phyloP scores from a whole-genome alignment of 441 rosid species.

The Pelargonium citronellum region DNA sequence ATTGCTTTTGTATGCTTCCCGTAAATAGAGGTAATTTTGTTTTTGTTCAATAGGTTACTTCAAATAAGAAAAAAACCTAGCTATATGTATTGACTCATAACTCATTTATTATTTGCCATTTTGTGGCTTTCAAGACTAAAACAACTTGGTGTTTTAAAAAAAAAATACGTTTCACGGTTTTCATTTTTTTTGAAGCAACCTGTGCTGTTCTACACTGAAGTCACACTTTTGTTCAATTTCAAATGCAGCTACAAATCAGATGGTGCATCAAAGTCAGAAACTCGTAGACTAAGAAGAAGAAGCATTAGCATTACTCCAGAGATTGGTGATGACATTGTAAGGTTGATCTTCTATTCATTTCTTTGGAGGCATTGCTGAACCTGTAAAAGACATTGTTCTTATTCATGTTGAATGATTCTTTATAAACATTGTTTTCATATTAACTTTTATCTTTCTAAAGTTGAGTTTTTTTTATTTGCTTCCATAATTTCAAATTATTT shows the following conservation, averaged over 20 bases:
- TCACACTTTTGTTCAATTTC: constrained; percentile 24
- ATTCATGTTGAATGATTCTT: no score
- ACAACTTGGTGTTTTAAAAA: not conserved
- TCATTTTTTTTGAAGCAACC: not conserved
- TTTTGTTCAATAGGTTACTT: no score
- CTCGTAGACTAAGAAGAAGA: constrained; percentile 89
- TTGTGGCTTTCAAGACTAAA: not conserved
- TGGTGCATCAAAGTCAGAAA: constrained; percentile 73
- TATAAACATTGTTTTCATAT: no score
- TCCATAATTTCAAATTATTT: not conserved
- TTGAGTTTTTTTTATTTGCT: not conserved
- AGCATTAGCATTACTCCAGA: constrained; percentile 72
- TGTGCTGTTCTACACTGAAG: constrained; percentile 14
- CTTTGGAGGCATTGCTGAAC: not conserved
- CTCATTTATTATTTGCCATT: no score
- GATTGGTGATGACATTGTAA: constrained; percentile 96
- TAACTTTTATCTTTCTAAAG: not conserved
- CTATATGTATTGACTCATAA: no score
- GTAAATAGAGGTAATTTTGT: no score
- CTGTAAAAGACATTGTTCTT: no score
- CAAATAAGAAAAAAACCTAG: no score
- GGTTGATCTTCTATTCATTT: constrained; percentile 51
- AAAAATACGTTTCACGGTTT: not conserved
- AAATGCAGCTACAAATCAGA: constrained; percentile 60
- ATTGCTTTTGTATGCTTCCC: no score